Base-by-base conservation (phyloP, 2,329 filamentous ascomycete species). In the Diaporthe sp. region DNA sequence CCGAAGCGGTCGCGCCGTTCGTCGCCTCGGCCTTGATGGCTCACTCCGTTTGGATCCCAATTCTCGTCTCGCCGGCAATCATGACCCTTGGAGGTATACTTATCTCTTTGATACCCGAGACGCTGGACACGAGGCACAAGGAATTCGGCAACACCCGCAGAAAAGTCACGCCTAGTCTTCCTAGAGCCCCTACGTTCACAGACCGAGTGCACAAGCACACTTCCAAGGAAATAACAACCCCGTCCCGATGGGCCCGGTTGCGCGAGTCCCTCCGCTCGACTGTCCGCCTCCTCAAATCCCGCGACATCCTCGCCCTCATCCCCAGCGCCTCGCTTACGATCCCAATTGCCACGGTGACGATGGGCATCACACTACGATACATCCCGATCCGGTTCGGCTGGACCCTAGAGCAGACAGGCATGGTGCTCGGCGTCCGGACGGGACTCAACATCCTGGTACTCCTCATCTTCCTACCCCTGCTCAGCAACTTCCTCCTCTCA, bases 11-110 rank as follows among this genome's bases (percentile, higher is more conserved):
- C 28, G 75, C 73, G 17, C 76, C 75, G 1, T 61, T 76, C 19
- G 47, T 60, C 9, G 71, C 73, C n/a, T 69, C 47, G 1, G 67
- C 42, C 15, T 38, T 76, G 75, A 76, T 77, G 75, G 25, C n/a
- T 10, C 35, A 61, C n/a, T 66, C 50, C 1, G 19, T 76, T 40
- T 74, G 73, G 71, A 7, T 57, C 19, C 75, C 76, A 10, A 52
- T 76, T 38, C 12, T 77, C 30, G 40, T 72, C 10, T 75, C 75
- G 28, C 76, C 75, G 5, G 55, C 47, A 0, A 35, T 75, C 35
- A 64, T 71, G 45, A 10, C 69, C 12, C 19, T 68, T 45, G 71
- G 75, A 6, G 67, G 55, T 4, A 50, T 72, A 1, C 17, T 73
- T 1, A 58, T 71, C 25, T 30, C 10, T 5, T 54, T 75, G 10